A percentile compares a stretch with the other conserved stretches of the same genome.
Conservation (phyloP, 2,329 filamentous ascomycete genomes). For the Raffaelea albimanens region DNA sequence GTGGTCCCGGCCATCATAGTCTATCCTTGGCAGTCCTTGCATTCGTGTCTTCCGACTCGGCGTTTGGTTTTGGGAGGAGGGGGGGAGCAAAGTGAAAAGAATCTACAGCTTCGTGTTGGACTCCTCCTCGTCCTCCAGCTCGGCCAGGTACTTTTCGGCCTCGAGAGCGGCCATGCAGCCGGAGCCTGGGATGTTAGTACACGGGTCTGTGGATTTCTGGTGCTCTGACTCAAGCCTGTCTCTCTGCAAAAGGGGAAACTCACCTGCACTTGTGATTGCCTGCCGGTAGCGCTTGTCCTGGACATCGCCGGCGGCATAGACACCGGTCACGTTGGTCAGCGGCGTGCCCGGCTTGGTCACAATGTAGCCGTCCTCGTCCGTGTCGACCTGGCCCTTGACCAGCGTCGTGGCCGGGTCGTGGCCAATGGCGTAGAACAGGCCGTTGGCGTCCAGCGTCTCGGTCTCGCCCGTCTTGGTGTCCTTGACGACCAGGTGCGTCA, state of each 20-base stretch:
- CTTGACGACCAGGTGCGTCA: conserved; percentile 80
- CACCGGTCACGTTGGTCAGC: conserved; percentile 77
- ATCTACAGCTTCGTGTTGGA: too few relatives aligned
- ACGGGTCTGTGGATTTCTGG: too few relatives aligned
- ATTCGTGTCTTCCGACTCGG: too few relatives aligned
- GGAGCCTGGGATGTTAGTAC: conserved; percentile 47
- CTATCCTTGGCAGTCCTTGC: too few relatives aligned
- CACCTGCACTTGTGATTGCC: conserved; percentile 93
- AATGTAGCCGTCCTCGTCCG: conserved; percentile 86
- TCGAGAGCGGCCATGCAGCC: conserved; percentile 94
- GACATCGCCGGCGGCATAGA: conserved; percentile 94
- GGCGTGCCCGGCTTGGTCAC: conserved; percentile 82
- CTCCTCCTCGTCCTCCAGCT: conserved; percentile 50
- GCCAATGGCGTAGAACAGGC: conserved; percentile 93
- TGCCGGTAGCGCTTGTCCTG: conserved; percentile 98
- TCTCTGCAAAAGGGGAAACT: conserved; percentile 24
- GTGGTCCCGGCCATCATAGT: too few relatives aligned
- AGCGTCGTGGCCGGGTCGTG: conserved; percentile 90
- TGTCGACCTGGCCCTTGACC: conserved; percentile 78
- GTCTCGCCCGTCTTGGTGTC: conserved; percentile 65
- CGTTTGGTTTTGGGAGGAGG: too few relatives aligned
- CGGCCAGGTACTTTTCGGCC: conserved; percentile 85
- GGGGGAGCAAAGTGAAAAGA: too few relatives aligned
- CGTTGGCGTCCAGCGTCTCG: conserved; percentile 81
- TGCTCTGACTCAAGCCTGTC: too few relatives aligned